Evolutionary conservation across 2,329 filamentous ascomycete species (phyloP).

Genomic region (Penicillium freii): DNA sequence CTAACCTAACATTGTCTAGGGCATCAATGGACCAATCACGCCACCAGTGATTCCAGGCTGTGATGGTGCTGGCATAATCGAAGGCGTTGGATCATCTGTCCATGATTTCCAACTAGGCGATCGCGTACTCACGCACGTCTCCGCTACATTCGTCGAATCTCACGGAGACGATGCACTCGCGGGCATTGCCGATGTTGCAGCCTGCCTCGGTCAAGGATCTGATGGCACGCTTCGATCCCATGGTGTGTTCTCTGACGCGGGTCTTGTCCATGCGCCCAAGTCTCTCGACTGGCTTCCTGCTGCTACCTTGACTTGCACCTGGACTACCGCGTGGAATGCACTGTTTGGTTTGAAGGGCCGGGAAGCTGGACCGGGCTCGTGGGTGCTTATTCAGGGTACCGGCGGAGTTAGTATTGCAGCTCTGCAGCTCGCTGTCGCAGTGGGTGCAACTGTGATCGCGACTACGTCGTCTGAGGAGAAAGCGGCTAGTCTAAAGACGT

Average conservation of each 20-base stretch:
- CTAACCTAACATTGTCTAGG: neutral
- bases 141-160: neutral
- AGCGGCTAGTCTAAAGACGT: conserved; percentile 49
- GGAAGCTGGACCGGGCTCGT: conserved; percentile 41
- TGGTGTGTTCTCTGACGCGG: neutral
- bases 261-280: neutral
- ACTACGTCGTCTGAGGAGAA: conserved; percentile 55
- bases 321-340: neutral
- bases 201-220: neutral
- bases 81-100: neutral
- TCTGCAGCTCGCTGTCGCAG: conserved; percentile 42
- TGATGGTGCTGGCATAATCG: neutral
- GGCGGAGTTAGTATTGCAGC: conserved; percentile 51
- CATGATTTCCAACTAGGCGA: neutral
- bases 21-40: neutral
- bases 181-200: neutral
- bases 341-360: conserved; percentile 10
- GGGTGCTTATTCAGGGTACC: conserved; percentile 53
- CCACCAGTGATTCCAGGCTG: neutral
- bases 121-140: neutral
- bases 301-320: conserved; percentile 12
- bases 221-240: conserved; percentile 1
- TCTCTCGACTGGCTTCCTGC: neutral
- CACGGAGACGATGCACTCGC: neutral
- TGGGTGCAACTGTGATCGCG: conserved; percentile 56